phyloP scores from a whole-genome alignment of 345 rosid genomes.

The Isatis tinctoria region DNA sequence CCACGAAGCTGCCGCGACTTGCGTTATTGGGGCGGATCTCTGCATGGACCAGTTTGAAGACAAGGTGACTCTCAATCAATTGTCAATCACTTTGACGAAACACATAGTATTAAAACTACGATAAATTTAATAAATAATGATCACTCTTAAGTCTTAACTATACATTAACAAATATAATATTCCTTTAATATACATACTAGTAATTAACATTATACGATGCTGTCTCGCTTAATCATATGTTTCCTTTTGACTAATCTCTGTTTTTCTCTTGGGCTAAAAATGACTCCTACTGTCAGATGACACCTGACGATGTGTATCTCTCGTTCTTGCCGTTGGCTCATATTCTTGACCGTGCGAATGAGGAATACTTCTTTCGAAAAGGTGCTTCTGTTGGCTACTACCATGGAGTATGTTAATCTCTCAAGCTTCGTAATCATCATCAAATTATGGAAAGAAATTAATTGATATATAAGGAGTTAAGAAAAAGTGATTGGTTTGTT shows the following conservation, averaged over 20 bases:
- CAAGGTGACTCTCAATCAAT: constrained; percentile 46
- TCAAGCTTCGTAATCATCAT: background rate
- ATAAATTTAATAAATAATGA: background rate
- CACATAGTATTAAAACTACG: background rate
- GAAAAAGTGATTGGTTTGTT: background rate
- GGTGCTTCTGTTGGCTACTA: constrained; percentile 97
- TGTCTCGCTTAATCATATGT: background rate
- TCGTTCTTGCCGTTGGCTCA: constrained; percentile 98
- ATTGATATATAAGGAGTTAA: background rate
- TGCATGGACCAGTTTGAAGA: constrained; percentile 84
- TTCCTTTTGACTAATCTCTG: background rate
- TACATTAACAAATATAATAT: background rate
- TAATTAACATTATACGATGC: background rate
- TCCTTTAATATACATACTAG: background rate
- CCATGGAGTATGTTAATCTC: constrained; percentile 66
- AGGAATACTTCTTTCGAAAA: constrained; percentile 77
- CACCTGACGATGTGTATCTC: constrained; percentile 76
- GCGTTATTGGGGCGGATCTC: constrained; percentile 63
- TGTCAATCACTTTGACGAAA: background rate
- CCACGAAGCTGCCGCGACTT: constrained; percentile 60
- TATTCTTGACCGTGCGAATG: constrained; percentile 76
- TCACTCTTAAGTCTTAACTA: background rate
- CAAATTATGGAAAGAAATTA: background rate
- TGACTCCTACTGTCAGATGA: constrained; percentile 50
- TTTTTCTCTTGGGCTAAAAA: background rate